phyloP scores from a whole-genome alignment of 2,329 filamentous ascomycete genomes.

The Cladorrhinum sp. region DNA sequence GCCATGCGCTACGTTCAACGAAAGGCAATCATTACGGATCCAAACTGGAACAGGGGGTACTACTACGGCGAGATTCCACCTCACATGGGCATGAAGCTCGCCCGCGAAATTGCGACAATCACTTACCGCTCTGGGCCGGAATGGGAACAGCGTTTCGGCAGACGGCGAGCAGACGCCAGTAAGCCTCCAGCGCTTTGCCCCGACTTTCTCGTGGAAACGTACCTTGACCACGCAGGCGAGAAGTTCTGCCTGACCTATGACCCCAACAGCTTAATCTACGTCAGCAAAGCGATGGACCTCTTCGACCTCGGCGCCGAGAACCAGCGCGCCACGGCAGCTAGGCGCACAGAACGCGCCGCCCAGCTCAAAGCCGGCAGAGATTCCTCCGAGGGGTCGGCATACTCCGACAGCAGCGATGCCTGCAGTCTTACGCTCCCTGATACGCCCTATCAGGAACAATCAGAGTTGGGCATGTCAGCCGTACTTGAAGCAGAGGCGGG shows the following conservation, averaged over 20 bases:
- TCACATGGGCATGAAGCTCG: constrained; percentile 96
- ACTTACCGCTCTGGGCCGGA: constrained; percentile 96
- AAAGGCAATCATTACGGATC: constrained; percentile 98
- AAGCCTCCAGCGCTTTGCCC: constrained; percentile 92
- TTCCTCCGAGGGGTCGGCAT: constrained; percentile 20
- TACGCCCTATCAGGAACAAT: constrained; percentile 81
- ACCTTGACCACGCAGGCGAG: constrained; percentile 95
- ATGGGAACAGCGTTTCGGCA: constrained; percentile 93
- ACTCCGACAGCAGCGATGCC: constrained; percentile 45
- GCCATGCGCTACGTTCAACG: constrained; percentile 97
- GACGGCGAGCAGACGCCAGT: constrained; percentile 77
- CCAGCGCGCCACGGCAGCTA: constrained; percentile 59
- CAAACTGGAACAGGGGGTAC: constrained; percentile 92
- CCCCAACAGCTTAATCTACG: constrained; percentile 90
- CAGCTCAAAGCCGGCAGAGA: constrained; percentile 50
- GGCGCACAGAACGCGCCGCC: constrained; percentile 59
- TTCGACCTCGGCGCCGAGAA: constrained; percentile 81
- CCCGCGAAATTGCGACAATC: constrained; percentile 93
- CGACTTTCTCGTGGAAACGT: constrained; percentile 96
- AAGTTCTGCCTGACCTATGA: constrained; percentile 98
- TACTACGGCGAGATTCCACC: constrained; percentile 88
- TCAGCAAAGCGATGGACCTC: constrained; percentile 98
- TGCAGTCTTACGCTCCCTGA: constrained; percentile 84
- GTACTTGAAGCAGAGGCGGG: constrained; percentile 25
- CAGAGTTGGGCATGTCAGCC: constrained; percentile 25